Conservation (phyloP, 345 rosid species). For the Psidium friedrichsthalianum region DNA sequence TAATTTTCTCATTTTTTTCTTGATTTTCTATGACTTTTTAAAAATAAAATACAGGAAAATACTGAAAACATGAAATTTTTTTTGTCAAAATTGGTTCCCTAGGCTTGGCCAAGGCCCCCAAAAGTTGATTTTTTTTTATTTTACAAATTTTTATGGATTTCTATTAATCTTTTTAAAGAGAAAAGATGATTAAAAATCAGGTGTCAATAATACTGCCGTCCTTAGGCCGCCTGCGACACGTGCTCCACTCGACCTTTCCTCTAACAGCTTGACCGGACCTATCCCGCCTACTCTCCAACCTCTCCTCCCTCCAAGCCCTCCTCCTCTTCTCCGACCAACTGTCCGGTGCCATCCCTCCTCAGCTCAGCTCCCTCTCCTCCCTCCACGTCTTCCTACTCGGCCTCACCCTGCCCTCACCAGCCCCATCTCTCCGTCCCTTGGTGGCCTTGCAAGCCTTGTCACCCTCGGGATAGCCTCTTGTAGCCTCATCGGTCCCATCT, state of each 20-base stretch:
- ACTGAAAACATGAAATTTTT: too few relatives aligned
- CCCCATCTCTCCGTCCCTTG: slow-evolving; percentile 52
- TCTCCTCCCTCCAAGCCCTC: slow-evolving; percentile 68
- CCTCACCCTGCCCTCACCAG: slow-evolving; percentile 59
- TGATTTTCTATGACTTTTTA: too few relatives aligned
- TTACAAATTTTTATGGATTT: too few relatives aligned
- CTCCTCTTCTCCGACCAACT: slow-evolving; percentile 79
- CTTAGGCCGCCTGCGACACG: slow-evolving; percentile 49
- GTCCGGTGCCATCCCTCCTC: slow-evolving; percentile 61
- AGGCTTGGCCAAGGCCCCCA: too few relatives aligned
- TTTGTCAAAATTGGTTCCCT: too few relatives aligned
- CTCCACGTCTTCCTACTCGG: slow-evolving; percentile 67
- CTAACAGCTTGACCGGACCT: slow-evolving; percentile 72
- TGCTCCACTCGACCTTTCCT: slow-evolving; percentile 85
- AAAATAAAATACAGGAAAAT: too few relatives aligned
- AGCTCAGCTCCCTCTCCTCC: slow-evolving; percentile 45
- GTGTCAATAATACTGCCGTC: too few relatives aligned
- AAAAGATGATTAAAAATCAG: too few relatives aligned
- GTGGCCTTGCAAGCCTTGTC: slow-evolving; percentile 35
- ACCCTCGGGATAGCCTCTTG: slow-evolving; percentile 73
- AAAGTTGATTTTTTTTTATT: too few relatives aligned
- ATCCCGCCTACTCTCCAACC: slow-evolving; percentile 79
- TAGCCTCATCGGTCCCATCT: slow-evolving; percentile 55
- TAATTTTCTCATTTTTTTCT: too few relatives aligned
- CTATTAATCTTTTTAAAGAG: too few relatives aligned